Conservation (phyloP, 768 basidiomycete species). For the Lyophyllum shimeji region DNA sequence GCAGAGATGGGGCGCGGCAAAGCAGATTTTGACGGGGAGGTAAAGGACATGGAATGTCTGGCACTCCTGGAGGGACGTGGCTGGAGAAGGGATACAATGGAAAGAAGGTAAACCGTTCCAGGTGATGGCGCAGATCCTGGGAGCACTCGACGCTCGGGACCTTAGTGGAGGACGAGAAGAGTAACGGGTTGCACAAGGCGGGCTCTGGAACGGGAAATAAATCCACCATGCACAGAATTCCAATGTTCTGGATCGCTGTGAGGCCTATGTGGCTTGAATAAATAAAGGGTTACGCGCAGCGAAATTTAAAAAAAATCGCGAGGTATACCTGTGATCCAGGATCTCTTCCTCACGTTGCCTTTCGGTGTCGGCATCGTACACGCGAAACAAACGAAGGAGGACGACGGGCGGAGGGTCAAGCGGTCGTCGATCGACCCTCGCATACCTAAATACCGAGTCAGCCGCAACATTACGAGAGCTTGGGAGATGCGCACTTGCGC, state of each 20-base stretch:
- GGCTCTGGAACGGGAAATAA: slow-evolving; percentile 59
- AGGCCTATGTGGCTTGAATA: neutral
- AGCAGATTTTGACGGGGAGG: slow-evolving; percentile 38
- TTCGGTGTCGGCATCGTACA: slow-evolving; percentile 38
- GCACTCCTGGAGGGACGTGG: slow-evolving; percentile 18
- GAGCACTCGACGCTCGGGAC: neutral
- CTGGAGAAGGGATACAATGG: slow-evolving; percentile 39
- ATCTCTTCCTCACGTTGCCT: slow-evolving; percentile 48
- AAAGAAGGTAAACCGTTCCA: slow-evolving; percentile 31
- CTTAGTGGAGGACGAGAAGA: neutral
- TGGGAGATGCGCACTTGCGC: slow-evolving; percentile 48
- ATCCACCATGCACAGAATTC: slow-evolving; percentile 71
- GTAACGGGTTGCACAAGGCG: neutral
- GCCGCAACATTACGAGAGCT: slow-evolving; percentile 4
- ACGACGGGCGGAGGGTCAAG: slow-evolving; percentile 66
- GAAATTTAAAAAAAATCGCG: neutral
- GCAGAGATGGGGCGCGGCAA: slow-evolving; percentile 22
- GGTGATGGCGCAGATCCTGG: neutral
- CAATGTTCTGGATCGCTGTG: slow-evolving; percentile 55
- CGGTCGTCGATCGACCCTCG: slow-evolving; percentile 61
- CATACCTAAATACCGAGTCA: slow-evolving; percentile 40
- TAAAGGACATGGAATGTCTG: slow-evolving; percentile 32
- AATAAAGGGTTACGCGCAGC: slow-evolving; percentile 7
- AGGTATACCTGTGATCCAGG: slow-evolving; percentile 45
- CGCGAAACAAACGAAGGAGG: slow-evolving; percentile 50